Base-by-base conservation (phyloP, 768 basidiomycete species). In the Mrakia frigida region DNA sequence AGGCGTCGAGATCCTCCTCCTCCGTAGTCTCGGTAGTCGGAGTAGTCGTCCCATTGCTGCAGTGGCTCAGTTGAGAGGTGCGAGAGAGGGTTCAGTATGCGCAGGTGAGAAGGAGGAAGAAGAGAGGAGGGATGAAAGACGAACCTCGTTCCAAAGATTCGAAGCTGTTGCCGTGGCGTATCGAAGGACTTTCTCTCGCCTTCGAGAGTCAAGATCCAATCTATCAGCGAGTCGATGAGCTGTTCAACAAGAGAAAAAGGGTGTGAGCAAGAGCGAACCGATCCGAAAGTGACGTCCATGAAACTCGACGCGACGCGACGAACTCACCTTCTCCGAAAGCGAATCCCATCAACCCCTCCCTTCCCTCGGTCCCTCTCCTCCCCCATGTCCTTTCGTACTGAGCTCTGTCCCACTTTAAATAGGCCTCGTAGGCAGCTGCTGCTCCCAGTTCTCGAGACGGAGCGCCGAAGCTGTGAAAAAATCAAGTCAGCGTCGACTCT, bases 371-470 rank as follows among this genome's bases (percentile, higher is more conserved):
- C 25, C 60, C 72, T 9, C 41, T n/a, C 16, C 39, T 11, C 41
- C 72, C 59, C n/a, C 72, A 60, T 2, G 60, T 39, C 39, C 72
- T 43, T 41, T 46, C 41, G 60, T 63, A 46, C 59, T 60, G 59
- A 37, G 59, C 72, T 33, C 72, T 16, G 6, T 73, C 72, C 72
- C 72, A 73, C 7, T 56, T 41, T 2, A 73, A 41, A 39, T 43
- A 73, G 0, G 72, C 72, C 28, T 73, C 72, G 39, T 63, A 73
- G 21, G 72, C 72, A 16, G 72, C 72, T 1, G 72, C 72, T 0
- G 72, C 72, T n/a, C 72, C 72, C 28, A 73, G 72, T 16, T 73
- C 72, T 33, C 56, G 71, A 7, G 71, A 28, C 0, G 25, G 71
- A 39, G 72, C 72, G 39, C 25, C 31, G 59, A 31, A 73, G 2